phyloP scores from a whole-genome alignment of 75 land plant species.

The Pinus taeda region DNA sequence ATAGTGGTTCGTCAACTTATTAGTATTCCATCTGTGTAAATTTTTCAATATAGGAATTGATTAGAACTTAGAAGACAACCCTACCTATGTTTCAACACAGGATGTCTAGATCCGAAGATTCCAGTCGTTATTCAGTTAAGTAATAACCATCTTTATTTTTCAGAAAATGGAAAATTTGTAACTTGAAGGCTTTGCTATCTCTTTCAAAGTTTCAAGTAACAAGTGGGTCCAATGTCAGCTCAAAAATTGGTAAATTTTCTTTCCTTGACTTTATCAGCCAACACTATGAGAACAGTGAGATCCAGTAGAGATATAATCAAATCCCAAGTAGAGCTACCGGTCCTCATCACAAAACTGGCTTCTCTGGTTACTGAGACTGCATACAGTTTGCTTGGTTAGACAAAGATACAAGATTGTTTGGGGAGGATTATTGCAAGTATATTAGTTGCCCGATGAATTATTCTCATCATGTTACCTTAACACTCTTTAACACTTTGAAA shows the following conservation, averaged over 20 bases:
- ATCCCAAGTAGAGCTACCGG: constrained; percentile 28
- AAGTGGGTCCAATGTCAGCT: constrained; percentile 27
- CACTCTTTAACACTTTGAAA: not conserved
- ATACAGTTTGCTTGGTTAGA: not conserved
- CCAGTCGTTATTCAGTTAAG: not conserved
- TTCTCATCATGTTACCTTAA: not conserved
- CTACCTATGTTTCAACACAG: not conserved
- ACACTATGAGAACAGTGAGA: constrained; percentile 25
- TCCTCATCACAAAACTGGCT: constrained; percentile 26
- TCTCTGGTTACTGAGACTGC: constrained; percentile 27
- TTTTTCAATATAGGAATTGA: not conserved
- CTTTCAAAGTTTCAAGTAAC: not conserved
- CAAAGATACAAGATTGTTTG: not conserved
- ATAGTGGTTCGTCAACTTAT: constrained; percentile 33
- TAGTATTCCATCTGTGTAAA: constrained; percentile 12
- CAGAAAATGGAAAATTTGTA: not conserved
- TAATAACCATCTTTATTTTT: not conserved
- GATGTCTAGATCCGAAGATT: not conserved
- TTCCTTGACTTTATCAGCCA: constrained; percentile 24
- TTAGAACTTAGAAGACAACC: not conserved
- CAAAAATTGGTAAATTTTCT: constrained; percentile 23
- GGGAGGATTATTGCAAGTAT: not conserved
- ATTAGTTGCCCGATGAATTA: not conserved
- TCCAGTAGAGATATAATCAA: constrained; percentile 21
- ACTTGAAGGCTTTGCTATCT: not conserved